Evolutionary conservation across 1,284 basidiomycete genomes (phyloP).

Genomic region (Leccinum subatratum): DNA sequence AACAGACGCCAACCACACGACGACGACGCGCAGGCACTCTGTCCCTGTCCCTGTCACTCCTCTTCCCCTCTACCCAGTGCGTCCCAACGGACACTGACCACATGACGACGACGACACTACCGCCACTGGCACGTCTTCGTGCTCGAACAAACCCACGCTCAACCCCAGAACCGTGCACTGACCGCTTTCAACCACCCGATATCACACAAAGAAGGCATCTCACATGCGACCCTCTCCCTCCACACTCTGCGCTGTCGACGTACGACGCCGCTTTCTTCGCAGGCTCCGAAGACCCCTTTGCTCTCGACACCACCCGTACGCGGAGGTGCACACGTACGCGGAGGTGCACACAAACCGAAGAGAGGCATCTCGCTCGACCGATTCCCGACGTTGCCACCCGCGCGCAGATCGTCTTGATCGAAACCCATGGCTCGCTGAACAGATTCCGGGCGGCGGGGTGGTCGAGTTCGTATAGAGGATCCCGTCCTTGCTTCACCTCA

Average conservation of each 20-base stretch:
- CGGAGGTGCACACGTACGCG: conserved; percentile 38
- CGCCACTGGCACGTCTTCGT: conserved; percentile 65
- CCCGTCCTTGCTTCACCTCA: too few species aligned
- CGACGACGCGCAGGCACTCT: too few species aligned
- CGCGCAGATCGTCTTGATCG: conserved; percentile 44
- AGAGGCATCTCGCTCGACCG: conserved; percentile 48
- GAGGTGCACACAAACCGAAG: too few species aligned
- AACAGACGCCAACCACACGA: too few species aligned
- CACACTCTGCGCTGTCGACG: conserved; percentile 48
- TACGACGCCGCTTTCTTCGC: conserved; percentile 75
- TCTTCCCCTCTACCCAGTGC: too few species aligned
- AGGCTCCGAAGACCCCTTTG: conserved; percentile 52
- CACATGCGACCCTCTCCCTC: conserved; percentile 80
- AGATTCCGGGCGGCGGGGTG: conserved; percentile 63
- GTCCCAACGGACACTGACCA: too few species aligned
- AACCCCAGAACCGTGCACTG: conserved; percentile 40
- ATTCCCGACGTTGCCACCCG: conserved; percentile 56
- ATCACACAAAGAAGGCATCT: conserved; percentile 51
- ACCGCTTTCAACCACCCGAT: conserved; percentile 67
- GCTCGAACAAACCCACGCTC: conserved; percentile 53
- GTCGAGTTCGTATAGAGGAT: conserved; percentile 42
- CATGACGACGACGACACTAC: conserved; percentile 33
- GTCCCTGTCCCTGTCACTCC: too few species aligned
- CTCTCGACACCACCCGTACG: conserved; percentile 24
- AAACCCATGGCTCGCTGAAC: conserved; percentile 40